These are phyloP conservation scores for Carallia brachiata DNA, from an alignment of 345 rosid genomes.

Conservation along the genomic window DNA sequence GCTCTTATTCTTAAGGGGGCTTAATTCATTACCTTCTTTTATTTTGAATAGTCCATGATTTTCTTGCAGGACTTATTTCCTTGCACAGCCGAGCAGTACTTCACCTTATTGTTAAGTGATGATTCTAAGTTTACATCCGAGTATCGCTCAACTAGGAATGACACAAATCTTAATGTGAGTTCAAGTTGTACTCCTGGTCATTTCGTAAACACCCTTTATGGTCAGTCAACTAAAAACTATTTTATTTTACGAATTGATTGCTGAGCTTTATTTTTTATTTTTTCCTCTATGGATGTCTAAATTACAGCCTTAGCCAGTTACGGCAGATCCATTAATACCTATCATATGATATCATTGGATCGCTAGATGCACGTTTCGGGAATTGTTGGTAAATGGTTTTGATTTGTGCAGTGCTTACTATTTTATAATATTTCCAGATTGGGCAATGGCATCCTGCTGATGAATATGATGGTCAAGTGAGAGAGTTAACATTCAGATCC, in stretches of 20 bases:
- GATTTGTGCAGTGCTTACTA: conserved; percentile 1
- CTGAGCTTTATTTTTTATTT: background rate
- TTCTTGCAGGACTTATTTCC: conserved; percentile 67
- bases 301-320: too few species aligned
- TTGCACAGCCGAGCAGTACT: conserved; percentile 68
- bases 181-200: background rate
- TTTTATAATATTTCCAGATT: conserved; percentile 50
- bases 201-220: background rate
- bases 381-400: background rate
- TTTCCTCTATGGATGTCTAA: too few species aligned
- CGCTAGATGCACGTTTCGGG: background rate
- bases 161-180: conserved; percentile 75
- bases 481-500: conserved; percentile 85
- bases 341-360: background rate
- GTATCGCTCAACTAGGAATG: conserved; percentile 72
- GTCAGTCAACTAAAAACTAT: background rate
- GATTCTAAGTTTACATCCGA: conserved; percentile 60
- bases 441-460: conserved; percentile 92
- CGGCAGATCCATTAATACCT: too few species aligned
- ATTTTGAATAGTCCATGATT: conserved; percentile 17
- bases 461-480: conserved; percentile 95
- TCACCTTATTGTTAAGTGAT: conserved; percentile 60
- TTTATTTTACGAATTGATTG: background rate
- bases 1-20: too few species aligned
- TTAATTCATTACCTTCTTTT: background rate